phyloP scores from a whole-genome alignment of 2,329 filamentous ascomycete genomes.

The Microsporum ferrugineum region DNA sequence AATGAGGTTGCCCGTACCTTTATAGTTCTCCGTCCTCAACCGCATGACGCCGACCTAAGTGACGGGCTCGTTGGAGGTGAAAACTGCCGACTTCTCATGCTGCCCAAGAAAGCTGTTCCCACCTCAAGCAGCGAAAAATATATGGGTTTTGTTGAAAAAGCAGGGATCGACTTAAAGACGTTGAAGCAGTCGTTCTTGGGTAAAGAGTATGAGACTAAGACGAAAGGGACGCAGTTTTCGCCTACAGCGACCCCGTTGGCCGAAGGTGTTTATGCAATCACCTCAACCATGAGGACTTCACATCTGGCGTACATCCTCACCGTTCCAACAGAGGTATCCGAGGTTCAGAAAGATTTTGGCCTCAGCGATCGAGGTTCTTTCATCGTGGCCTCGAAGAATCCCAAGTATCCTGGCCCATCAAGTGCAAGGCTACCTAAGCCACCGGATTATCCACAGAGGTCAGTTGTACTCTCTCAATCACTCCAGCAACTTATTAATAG shows the following conservation, averaged over 20 bases:
- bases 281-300: slow-evolving; percentile 56
- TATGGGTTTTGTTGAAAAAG: slow-evolving; percentile 74
- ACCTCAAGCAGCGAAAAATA: slow-evolving; percentile 57
- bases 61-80: slow-evolving; percentile 46
- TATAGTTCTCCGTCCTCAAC: slow-evolving; percentile 65
- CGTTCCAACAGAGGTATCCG: slow-evolving; percentile 55
- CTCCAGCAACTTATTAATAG: not conserved
- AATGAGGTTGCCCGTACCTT: slow-evolving; percentile 66
- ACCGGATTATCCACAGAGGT: slow-evolving; percentile 61
- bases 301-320: slow-evolving; percentile 74
- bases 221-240: slow-evolving; percentile 54
- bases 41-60: slow-evolving; percentile 55
- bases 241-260: slow-evolving; percentile 64
- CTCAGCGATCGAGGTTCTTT: slow-evolving; percentile 62
- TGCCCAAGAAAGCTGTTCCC: slow-evolving; percentile 78
- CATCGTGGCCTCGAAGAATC: slow-evolving; percentile 70
- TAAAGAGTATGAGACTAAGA: slow-evolving; percentile 64
- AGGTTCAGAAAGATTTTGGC: slow-evolving; percentile 65
- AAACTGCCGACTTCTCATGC: slow-evolving; percentile 57
- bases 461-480: slow-evolving; percentile 22
- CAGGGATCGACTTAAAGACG: slow-evolving; percentile 51
- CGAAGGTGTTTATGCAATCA: slow-evolving; percentile 77
- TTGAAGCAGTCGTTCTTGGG: slow-evolving; percentile 63
- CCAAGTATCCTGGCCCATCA: slow-evolving; percentile 54
- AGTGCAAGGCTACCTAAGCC: slow-evolving; percentile 51